Conservation (phyloP, 2,329 filamentous ascomycete species). For the Dactylellina parvicollis region DNA sequence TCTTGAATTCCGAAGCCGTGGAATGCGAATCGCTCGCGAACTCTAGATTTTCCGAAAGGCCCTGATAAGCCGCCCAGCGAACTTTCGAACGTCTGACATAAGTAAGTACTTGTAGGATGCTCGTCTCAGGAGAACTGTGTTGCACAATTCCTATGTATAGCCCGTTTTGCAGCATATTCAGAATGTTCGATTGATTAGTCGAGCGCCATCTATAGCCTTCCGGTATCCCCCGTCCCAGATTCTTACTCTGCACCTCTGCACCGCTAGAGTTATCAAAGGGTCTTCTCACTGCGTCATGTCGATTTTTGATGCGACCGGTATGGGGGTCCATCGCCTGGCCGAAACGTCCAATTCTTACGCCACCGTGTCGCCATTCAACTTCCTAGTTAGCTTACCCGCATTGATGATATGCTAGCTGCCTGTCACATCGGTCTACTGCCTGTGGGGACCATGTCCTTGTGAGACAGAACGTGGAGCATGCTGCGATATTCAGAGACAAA, state of each 20-base stretch:
- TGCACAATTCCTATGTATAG: conserved; percentile 45
- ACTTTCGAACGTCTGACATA: too few relatives aligned
- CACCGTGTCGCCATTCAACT: conserved; percentile 50
- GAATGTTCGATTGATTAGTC: conserved; percentile 27
- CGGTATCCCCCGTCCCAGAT: conserved; percentile 2
- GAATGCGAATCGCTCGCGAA: conserved; percentile 10
- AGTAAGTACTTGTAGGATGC: too few relatives aligned
- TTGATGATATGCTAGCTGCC: conserved; percentile 35
- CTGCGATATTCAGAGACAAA: background rate
- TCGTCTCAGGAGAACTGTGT: conserved; percentile 38
- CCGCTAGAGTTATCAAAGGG: background rate
- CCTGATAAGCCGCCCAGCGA: too few relatives aligned
- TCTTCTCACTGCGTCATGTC: conserved; percentile 42
- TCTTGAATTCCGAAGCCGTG: background rate
- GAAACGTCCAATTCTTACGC: conserved; percentile 47
- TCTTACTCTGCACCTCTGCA: conserved; percentile 31
- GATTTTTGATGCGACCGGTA: conserved; percentile 12
- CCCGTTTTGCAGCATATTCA: conserved; percentile 24
- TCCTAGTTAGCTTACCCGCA: conserved; percentile 54
- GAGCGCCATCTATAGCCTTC: background rate
- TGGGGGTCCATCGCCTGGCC: conserved; percentile 22
- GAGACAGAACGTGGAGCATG: conserved; percentile 22
- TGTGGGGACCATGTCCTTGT: conserved; percentile 19
- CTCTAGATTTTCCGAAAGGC: background rate
- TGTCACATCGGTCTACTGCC: conserved; percentile 31